These are phyloP conservation scores for Fistulifera pelliculosa DNA, from an alignment of 108 stramenopile genomes.

Conservation along the genomic window DNA sequence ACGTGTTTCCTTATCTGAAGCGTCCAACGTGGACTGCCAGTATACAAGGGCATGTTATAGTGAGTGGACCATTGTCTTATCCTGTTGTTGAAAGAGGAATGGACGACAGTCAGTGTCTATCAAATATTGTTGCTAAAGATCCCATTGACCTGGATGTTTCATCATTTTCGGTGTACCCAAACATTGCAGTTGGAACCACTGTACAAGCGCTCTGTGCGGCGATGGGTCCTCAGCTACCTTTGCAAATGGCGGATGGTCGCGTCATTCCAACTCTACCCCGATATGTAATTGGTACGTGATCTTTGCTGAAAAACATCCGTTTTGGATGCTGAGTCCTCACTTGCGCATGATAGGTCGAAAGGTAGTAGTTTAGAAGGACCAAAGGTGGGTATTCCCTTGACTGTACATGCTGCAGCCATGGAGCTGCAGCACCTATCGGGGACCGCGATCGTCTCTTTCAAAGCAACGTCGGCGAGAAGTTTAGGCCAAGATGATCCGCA, in stretches of 20 bases:
- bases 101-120: conserved; percentile 14
- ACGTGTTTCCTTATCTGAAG: conserved; percentile 77
- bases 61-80: conserved; percentile 56
- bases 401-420: conserved; percentile 27
- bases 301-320: no score
- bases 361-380: conserved; percentile 42
- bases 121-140: conserved; percentile 2
- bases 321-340: no score
- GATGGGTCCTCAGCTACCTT: conserved; percentile 25
- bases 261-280: conserved; percentile 30
- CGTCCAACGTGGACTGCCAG: conserved; percentile 65
- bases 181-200: conserved; percentile 30
- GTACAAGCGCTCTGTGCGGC: conserved; percentile 55
- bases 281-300: conserved; percentile 44
- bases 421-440: conserved; percentile 32
- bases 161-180: conserved; percentile 28
- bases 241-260: conserved; percentile 11
- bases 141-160: conserved; percentile 39
- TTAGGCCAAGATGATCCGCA: conserved; percentile 7
- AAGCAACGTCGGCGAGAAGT: conserved; percentile 19
- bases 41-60: conserved; percentile 62
- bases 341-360: conserved; percentile 13
- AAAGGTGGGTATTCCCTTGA: conserved; percentile 47
- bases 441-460: conserved; percentile 21
- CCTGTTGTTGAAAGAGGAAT: conserved; percentile 20